Evolutionary conservation across 1,139 yeast species (phyloP), one percentile per base, ranked within the genome.

Genomic region (Hyphopichia pseudoburtonii): DNA sequence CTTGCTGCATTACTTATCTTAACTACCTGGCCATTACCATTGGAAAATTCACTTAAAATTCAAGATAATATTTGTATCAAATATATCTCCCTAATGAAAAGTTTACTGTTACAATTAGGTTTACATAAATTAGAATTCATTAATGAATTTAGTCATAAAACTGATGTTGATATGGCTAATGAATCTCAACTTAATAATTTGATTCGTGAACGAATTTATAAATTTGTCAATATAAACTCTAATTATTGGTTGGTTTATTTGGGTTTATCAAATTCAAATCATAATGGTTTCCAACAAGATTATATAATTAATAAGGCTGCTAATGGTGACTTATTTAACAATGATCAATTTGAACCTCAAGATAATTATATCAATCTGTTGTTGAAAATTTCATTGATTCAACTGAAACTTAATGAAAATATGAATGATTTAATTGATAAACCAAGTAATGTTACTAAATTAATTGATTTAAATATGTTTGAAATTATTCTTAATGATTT

Each of bases 21-120:
- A 38, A 70, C 76, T 7, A 69, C 76, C 3, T 71, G 77, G 77
- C 73, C 76, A n/a, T 55, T 70, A 27, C 76, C 75, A 5, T 44
- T 53, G 17, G 54, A 55, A 21, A 45, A 52, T 15, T 42, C 51
- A 27, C 57, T 59, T 37, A 63, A 60, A 32, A 51, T 64, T 23
- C 57, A 62, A 27, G 71, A 69, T 39, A 62, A 66, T 45, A 47
- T 66, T 18, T 57, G 70, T 2, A 50, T 70, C 34, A 70, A 69
- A 43, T 70, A 64, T 46, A 52, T 68, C 17, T 62, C 74, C 6
- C 56, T 69, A 28, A 66, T 70, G 69, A 69, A 66, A 45, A 62
- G 59, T 35, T 56, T 71, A 38, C 52, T 73, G 3, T 56, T 67
- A 33, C 77, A 71, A 46, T 63, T 70, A 41, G 77, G 76, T 3